Evolutionary conservation across 2,329 filamentous ascomycete genomes (phyloP).

Genomic region (Rosellinia necatrix): DNA sequence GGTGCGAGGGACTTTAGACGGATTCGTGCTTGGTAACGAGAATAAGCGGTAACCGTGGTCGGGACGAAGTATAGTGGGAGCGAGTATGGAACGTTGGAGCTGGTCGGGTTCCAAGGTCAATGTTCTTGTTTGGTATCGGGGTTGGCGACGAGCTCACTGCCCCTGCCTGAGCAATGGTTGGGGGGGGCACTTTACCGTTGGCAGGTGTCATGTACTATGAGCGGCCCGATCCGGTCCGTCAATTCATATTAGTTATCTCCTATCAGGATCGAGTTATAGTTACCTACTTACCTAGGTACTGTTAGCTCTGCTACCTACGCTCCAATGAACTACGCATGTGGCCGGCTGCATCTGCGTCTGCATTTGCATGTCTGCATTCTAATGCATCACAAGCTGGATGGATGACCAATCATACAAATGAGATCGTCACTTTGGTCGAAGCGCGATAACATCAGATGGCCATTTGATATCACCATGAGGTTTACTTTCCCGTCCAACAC

Average conservation of each 20-base stretch:
- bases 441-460: slow-evolving; percentile 19
- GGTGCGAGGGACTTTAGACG: slow-evolving; percentile 12
- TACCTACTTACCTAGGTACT: too few species aligned
- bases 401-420: slow-evolving; percentile 20
- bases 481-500: too few species aligned
- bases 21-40: slow-evolving; percentile 6
- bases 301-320: too few species aligned
- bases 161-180: neutral
- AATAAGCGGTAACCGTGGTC: neutral
- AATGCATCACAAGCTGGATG: slow-evolving; percentile 12
- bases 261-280: too few species aligned
- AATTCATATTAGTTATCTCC: too few species aligned
- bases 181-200: neutral
- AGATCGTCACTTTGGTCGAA: neutral
- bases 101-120: slow-evolving; percentile 28
- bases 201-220: neutral
- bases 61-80: slow-evolving; percentile 3
- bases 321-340: slow-evolving; percentile 3
- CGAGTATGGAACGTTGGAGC: slow-evolving; percentile 2
- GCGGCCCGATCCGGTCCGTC: neutral
- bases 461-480: slow-evolving; percentile 12
- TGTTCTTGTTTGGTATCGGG: slow-evolving; percentile 34
- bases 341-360: slow-evolving; percentile 7
- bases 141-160: slow-evolving; percentile 38
- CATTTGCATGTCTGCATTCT: slow-evolving; percentile 17